Base-by-base conservation (phyloP, 805 yeast species). In the Tetrapisispora nanseiensis region DNA sequence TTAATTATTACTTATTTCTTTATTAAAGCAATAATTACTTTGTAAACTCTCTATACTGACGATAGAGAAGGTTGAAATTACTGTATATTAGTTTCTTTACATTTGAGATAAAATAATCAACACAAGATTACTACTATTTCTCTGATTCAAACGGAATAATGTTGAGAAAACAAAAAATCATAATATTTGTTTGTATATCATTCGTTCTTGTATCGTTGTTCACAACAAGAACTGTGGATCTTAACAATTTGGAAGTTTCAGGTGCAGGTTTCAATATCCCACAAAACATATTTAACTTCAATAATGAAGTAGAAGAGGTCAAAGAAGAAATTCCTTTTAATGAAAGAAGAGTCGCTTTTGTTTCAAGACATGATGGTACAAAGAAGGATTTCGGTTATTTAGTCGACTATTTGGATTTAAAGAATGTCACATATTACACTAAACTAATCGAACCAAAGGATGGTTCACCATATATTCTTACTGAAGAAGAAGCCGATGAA, bases 281-380 rank as follows among this genome's bases (percentile, higher is more conserved):
- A 21, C 27, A 23, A 33, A 33, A 33, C 15, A 22, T 33, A 7
- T 33, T 33, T 15, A 33, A 33, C 22, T 33, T 33, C n/a, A 33
- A 33, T 22, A 15, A 13, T 10, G 32, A n/a, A n/a, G 19, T 2
- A 22, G 26, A n/a, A 9, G 4, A 9, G 4, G 15, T n/a, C 19
- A 13, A 21, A 21, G 19, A 12, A 10, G 13, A 32, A n/a, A 15
- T 33, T 6, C 37, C 28, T 13, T 21, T 22, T 18, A 31, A 42
- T 15, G 28, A 42, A 7, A 43, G 18, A 29, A 46, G 24, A 29
- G 37, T 43, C 18, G 42, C 46, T 1, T 46, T 39, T 31, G 42
- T 46, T 16, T 46, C 48, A 2, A 39, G 48, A 29, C 48, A 46
- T 37, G 15, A 18, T 33, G 48, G 48, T 33, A 43, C 48, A n/a